Percentiles rank a stretch among this genome's conserved stretches.
Evolutionary conservation across 805 yeast species (phyloP).

Genomic region (Pichia scutulata): DNA sequence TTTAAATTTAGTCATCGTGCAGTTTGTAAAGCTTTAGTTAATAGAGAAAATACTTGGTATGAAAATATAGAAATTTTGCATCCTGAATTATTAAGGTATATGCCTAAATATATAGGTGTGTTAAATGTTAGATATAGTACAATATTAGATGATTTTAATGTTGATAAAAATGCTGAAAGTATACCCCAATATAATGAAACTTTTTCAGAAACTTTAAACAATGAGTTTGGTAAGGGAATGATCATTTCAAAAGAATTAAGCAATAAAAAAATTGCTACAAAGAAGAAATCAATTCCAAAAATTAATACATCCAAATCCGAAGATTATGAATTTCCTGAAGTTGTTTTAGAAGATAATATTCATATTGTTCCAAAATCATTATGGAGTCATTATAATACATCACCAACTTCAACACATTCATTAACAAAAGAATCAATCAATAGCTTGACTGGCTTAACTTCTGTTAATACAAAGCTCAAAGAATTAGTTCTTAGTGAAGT

Average conservation of each 20-base stretch:
- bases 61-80: slow-evolving; percentile 78
- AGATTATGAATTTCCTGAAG: slow-evolving; percentile 50
- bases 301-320: not conserved
- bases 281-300: not conserved
- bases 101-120: slow-evolving; percentile 95
- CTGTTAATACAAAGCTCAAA: slow-evolving; percentile 61
- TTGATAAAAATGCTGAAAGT: not conserved
- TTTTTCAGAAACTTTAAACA: not conserved
- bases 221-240: not conserved
- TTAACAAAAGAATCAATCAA: not conserved
- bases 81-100: slow-evolving; percentile 66
- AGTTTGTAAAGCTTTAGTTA: slow-evolving; percentile 87
- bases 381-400: slow-evolving; percentile 45
- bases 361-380: slow-evolving; percentile 85
- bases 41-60: slow-evolving; percentile 86
- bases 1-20: slow-evolving; percentile 87
- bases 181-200: not conserved
- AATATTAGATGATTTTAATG: slow-evolving; percentile 20
- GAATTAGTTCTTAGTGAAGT: slow-evolving; percentile 69
- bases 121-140: slow-evolving; percentile 75
- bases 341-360: slow-evolving; percentile 82
- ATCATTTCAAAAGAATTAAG: not conserved
- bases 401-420: not conserved
- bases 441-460: slow-evolving; percentile 47
- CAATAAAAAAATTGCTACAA: not conserved